A percentile compares a stretch with the other conserved stretches of the same genome.
Conservation (phyloP, 2,329 filamentous ascomycete genomes). For the Phoma sp. region DNA sequence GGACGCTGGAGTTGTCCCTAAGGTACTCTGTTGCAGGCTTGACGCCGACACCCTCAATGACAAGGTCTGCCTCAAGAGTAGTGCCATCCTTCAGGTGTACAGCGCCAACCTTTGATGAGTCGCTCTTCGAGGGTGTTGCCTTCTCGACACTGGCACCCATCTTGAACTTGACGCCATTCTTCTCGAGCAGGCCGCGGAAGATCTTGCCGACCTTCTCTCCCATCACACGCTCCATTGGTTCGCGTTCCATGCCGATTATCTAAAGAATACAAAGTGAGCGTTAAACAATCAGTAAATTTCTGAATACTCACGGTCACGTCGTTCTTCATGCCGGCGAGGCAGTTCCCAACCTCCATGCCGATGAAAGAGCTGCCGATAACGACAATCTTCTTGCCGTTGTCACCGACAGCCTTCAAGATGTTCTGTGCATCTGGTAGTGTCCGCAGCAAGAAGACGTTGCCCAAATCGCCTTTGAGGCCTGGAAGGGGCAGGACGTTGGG, state of each 20-base stretch:
- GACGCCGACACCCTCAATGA: constrained; percentile 91
- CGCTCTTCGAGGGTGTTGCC: constrained; percentile 73
- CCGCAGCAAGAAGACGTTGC: constrained; percentile 86
- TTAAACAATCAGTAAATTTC: too few relatives aligned
- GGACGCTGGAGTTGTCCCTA: constrained; percentile 71
- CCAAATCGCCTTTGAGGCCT: constrained; percentile 81
- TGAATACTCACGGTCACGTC: too few relatives aligned
- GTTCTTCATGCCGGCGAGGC: constrained; percentile 77
- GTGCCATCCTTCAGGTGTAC: constrained; percentile 88
- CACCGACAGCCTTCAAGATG: constrained; percentile 80
- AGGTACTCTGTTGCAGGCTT: constrained; percentile 85
- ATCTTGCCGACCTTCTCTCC: constrained; percentile 81
- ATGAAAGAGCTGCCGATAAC: constrained; percentile 95
- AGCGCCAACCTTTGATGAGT: constrained; percentile 77
- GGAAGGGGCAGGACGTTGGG: constrained; percentile 78
- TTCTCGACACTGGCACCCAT: constrained; percentile 83
- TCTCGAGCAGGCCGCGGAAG: constrained; percentile 80
- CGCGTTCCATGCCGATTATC: constrained; percentile 86
- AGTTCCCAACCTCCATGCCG: constrained; percentile 95
- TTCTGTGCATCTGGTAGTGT: constrained; percentile 77
- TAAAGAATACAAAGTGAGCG: too few relatives aligned
- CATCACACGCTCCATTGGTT: constrained; percentile 85
- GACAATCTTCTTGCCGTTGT: constrained; percentile 88
- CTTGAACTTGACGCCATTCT: constrained; percentile 87
- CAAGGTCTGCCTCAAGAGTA: constrained; percentile 82